Evolutionary conservation across 2,329 filamentous ascomycete genomes (phyloP).

Genomic region (Scytalidium sp.): DNA sequence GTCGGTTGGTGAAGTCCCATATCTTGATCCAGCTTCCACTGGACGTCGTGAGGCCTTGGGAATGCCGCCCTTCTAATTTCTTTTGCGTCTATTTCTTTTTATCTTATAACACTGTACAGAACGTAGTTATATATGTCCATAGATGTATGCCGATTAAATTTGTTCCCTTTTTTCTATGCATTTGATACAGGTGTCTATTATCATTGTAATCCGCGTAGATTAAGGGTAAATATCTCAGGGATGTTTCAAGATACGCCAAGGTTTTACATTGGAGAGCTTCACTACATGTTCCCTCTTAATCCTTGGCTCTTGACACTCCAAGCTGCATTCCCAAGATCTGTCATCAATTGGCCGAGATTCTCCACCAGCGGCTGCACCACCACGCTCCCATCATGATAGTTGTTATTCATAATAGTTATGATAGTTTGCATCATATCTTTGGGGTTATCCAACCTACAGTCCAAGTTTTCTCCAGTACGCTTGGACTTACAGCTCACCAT

Average conservation of each 20-base stretch:
- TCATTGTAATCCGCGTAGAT: too few relatives aligned
- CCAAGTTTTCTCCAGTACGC: neutral
- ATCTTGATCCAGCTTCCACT: conserved; percentile 42
- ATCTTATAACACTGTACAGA: too few relatives aligned
- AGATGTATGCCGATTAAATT: too few relatives aligned
- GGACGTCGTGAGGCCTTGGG: conserved; percentile 36
- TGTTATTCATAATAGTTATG: conserved; percentile 5
- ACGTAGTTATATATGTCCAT: too few relatives aligned
- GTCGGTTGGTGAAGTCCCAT: conserved; percentile 46
- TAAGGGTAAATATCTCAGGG: too few relatives aligned
- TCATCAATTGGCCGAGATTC: conserved; percentile 62
- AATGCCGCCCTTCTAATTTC: neutral
- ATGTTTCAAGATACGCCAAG: too few relatives aligned
- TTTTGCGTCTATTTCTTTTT: too few relatives aligned
- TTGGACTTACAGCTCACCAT: too few relatives aligned
- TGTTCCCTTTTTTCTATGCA: too few relatives aligned
- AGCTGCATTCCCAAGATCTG: conserved; percentile 42
- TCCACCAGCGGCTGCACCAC: conserved; percentile 59
- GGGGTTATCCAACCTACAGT: conserved; percentile 7
- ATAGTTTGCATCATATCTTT: conserved; percentile 10
- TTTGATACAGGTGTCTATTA: too few relatives aligned
- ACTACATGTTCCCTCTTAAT: too few relatives aligned
- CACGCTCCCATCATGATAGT: conserved; percentile 2
- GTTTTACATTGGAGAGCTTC: too few relatives aligned
- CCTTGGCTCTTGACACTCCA: neutral